Base-by-base conservation (phyloP, 345 rosid genomes). In the Acer yangbiense region DNA sequence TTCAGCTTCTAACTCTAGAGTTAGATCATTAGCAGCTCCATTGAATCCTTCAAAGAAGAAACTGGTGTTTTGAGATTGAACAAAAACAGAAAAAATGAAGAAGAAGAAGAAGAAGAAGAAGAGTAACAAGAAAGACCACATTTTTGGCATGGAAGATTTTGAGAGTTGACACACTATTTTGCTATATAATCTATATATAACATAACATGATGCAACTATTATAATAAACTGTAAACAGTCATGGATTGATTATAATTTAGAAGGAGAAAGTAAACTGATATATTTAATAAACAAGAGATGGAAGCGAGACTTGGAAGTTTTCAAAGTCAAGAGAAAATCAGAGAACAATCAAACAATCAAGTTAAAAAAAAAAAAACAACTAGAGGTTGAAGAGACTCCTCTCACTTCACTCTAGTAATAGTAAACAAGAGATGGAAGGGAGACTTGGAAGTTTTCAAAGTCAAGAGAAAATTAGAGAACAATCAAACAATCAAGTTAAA, bases 31-130 rank as follows among this genome's bases (percentile, higher is more conserved):
- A n/a, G 11, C 69, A 0, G 4, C 16, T 44, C 54, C 80, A 23
- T 41, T 78, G 83, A 91, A 91, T 16, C 88, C 90, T 52, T 85
- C 21, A 76, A 82, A 91, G 68, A 35, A 58, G 89, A 88, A 91
- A 1, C 46, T 20, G 1, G 43, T 46, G 11, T 29, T 14, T 43
- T 74, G 62, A 65, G 87, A 75, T 58, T 65, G 77, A 65, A 46
- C 52, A 46, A 73, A 10, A 70, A 44, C 13, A 1, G 72, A 78
- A 65, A 81, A 63, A 17, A 46, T 2, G 29, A 65, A 17, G 62
- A 74, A 48, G 39, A 64, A 55, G n/a, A n/a, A n/a, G n/a, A n/a
- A 48, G 39, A 64, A 55, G 6, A 68, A 44, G 68, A 67, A 55
- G 35, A 32, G 32, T 44, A 61, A 20, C 58, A 35, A 69, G 17